Conservation (phyloP, 768 basidiomycete species). For the Boletus eberwhitei region DNA sequence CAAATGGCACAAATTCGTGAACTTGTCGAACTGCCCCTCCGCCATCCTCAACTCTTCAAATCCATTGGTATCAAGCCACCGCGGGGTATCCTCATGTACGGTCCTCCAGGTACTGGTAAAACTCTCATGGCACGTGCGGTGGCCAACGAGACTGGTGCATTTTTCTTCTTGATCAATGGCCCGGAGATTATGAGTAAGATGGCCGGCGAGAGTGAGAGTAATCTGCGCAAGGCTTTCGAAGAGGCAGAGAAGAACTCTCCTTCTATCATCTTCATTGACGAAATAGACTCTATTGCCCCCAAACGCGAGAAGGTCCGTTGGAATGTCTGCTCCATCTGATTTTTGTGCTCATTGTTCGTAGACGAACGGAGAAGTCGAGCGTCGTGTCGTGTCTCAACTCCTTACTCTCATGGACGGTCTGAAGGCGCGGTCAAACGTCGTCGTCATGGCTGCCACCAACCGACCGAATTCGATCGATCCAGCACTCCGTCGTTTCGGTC, state of each 20-base stretch:
- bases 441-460: slow-evolving; percentile 99
- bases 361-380: slow-evolving; percentile 99
- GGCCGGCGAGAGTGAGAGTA: slow-evolving; percentile 98
- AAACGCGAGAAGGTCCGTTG: slow-evolving; percentile 92
- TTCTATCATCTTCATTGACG: slow-evolving; percentile 99
- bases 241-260: slow-evolving; percentile 99
- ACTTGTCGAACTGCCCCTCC: slow-evolving; percentile 94
- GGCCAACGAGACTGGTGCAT: slow-evolving; percentile 98
- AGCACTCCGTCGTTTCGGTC: slow-evolving; percentile 96
- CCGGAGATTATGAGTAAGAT: slow-evolving; percentile 99
- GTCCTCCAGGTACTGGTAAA: slow-evolving; percentile 99
- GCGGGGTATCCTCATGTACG: slow-evolving; percentile 97
- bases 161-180: slow-evolving; percentile 99
- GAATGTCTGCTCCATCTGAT: background rate
- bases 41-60: slow-evolving; percentile 99
- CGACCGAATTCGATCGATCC: slow-evolving; percentile 99
- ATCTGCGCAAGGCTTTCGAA: slow-evolving; percentile 97
- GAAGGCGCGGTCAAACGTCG: slow-evolving; percentile 97
- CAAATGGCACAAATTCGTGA: slow-evolving; percentile 99
- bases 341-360: slow-evolving; percentile 28
- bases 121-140: slow-evolving; percentile 99
- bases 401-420: slow-evolving; percentile 99
- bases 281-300: slow-evolving; percentile 98
- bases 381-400: slow-evolving; percentile 97
- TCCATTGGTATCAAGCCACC: slow-evolving; percentile 99